phyloP scores from a whole-genome alignment of 495 filamentous ascomycete species.

The Rhizodiscina lignyota region DNA sequence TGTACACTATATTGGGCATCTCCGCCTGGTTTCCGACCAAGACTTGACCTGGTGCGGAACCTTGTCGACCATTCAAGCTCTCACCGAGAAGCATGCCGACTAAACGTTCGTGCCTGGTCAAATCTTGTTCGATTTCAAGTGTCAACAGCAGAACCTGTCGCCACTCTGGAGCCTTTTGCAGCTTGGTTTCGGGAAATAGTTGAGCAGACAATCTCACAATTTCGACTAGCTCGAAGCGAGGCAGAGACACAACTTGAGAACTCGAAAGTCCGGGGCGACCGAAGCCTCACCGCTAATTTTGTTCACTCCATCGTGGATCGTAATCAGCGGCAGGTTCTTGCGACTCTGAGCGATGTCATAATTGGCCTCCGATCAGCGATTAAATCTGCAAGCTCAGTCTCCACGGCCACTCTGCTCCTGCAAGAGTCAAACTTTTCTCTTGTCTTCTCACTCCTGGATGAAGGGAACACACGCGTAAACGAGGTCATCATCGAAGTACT shows the following conservation, averaged over 20 bases:
- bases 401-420: constrained; percentile 22
- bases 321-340: constrained; percentile 48
- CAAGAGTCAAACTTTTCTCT: constrained; percentile 16
- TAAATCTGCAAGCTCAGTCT: constrained; percentile 19
- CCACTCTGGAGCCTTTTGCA: constrained; percentile 21
- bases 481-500: constrained; percentile 26
- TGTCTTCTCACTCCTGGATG: constrained; percentile 25
- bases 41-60: constrained; percentile 51
- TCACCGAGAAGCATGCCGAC: constrained; percentile 70
- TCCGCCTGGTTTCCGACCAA: constrained; percentile 52
- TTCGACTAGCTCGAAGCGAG: constrained; percentile 40
- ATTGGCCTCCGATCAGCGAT: constrained; percentile 33
- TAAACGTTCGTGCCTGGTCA: constrained; percentile 69
- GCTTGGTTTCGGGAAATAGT: constrained; percentile 52
- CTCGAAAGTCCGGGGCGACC: constrained; percentile 19
- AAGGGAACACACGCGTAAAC: constrained; percentile 15
- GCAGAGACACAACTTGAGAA: constrained; percentile 36
- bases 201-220: constrained; percentile 38
- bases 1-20: constrained; percentile 79
- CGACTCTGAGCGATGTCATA: constrained; percentile 36
- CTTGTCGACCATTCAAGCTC: constrained; percentile 66
- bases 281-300: constrained; percentile 28
- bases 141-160: constrained; percentile 27
- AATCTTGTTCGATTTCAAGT: constrained; percentile 63
- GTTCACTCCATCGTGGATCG: constrained; percentile 37